Evolutionary conservation across 1,139 yeast species (phyloP).

Genomic region (Suhomyces terraborum): DNA sequence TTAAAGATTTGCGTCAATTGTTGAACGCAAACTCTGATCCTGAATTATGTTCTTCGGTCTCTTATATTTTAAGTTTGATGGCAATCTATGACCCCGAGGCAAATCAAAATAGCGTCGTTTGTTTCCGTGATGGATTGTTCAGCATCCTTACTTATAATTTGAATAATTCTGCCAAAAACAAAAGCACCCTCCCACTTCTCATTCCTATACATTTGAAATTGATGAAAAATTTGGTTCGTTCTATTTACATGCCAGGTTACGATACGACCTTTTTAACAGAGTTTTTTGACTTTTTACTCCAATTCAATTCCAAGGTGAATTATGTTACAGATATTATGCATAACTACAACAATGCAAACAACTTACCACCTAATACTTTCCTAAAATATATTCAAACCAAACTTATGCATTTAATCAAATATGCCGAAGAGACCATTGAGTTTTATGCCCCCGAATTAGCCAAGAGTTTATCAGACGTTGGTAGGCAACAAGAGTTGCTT

Average conservation of each 20-base stretch:
- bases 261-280: conserved; percentile 37
- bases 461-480: conserved; percentile 28
- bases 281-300: conserved; percentile 25
- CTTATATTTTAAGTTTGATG: conserved; percentile 45
- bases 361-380: conserved; percentile 4
- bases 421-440: conserved; percentile 28
- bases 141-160: conserved; percentile 38
- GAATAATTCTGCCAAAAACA: conserved; percentile 24
- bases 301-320: conserved; percentile 23
- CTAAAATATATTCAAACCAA: conserved; percentile 24
- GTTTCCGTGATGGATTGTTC: conserved; percentile 48
- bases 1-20: conserved; percentile 34
- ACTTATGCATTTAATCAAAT: conserved; percentile 28
- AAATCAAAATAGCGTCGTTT: conserved; percentile 38
- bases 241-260: conserved; percentile 44
- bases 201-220: conserved; percentile 39
- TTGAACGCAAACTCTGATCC: conserved; percentile 37
- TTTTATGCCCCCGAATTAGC: conserved; percentile 33
- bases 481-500: conserved; percentile 37
- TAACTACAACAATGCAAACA: conserved; percentile 1
- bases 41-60: conserved; percentile 38
- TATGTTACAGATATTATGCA: conserved; percentile 5
- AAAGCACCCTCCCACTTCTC: conserved; percentile 20
- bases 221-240: conserved; percentile 40
- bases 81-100: conserved; percentile 50